Evolutionary conservation across 2,329 filamentous ascomycete species (phyloP).

Genomic region (Phialophora macrospora): DNA sequence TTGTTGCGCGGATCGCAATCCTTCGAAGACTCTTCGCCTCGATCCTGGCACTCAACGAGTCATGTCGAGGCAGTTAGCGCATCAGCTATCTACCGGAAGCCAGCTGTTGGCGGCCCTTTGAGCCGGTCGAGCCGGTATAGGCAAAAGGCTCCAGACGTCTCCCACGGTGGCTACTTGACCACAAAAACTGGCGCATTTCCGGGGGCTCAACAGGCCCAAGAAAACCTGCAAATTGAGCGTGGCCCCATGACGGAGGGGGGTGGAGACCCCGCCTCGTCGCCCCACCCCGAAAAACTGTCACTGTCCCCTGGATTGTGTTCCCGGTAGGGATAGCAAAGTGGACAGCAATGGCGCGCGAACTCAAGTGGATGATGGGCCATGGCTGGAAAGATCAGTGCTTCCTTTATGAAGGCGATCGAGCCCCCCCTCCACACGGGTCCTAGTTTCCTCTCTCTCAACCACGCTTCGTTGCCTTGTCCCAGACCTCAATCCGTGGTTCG

Average conservation of each 20-base stretch:
- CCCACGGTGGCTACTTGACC: neutral
- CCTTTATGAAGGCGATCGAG: constrained; percentile 18
- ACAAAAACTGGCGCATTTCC: constrained; percentile 14
- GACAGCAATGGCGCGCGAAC: constrained; percentile 7
- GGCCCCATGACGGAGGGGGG: constrained; percentile 17
- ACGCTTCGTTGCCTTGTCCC: constrained; percentile 1
- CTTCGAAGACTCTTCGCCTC: neutral
- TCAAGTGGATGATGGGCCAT: neutral
- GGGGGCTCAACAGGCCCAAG: neutral
- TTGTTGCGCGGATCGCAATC: constrained; percentile 1
- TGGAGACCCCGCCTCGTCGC: constrained; percentile 25
- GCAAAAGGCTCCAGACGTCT: neutral
- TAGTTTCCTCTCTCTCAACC: constrained; percentile 14
- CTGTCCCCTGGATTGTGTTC: constrained; percentile 1
- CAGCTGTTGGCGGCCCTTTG: constrained; percentile 3
- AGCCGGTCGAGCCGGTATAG: constrained; percentile 4
- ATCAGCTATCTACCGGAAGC: constrained; percentile 2
- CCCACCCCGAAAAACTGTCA: constrained; percentile 6
- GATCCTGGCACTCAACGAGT: neutral
- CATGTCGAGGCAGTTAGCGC: constrained; percentile 6
- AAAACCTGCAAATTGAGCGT: neutral
- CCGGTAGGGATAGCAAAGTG: neutral
- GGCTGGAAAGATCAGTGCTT: constrained; percentile 12
- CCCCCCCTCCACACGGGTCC: constrained; percentile 9
- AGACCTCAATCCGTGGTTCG: neutral